phyloP scores from a whole-genome alignment of 139 green algal species.

The Chlamydomonas sphaeroides region DNA sequence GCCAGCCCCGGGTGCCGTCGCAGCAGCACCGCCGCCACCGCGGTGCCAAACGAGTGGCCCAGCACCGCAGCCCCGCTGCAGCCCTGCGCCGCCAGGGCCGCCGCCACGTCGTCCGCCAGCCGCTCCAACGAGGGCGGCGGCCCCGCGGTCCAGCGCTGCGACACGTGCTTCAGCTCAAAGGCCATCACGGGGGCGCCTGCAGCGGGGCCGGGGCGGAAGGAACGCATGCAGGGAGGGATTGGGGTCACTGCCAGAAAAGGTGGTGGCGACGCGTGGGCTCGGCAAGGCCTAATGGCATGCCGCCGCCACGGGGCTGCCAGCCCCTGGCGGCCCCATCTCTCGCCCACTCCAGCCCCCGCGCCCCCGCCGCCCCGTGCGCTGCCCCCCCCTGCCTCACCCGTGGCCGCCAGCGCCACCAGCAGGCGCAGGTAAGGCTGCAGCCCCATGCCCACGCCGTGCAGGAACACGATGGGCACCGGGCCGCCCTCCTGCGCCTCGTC shows the following conservation, averaged over 20 bases:
- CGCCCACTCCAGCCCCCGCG: too few relatives aligned
- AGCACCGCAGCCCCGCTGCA: constrained; percentile 16
- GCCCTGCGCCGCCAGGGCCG: constrained; percentile 4
- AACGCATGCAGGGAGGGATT: too few relatives aligned
- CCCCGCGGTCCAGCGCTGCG: constrained; percentile 49
- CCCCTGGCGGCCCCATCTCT: too few relatives aligned
- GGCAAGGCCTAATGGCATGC: too few relatives aligned
- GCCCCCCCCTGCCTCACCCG: constrained; percentile 37
- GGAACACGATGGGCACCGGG: constrained; percentile 45
- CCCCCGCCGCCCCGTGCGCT: too few relatives aligned
- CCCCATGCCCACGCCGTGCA: constrained; percentile 56
- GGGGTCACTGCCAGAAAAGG: too few relatives aligned
- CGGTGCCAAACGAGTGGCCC: constrained; percentile 42
- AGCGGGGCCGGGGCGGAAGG: too few relatives aligned
- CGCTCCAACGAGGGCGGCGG: constrained; percentile 32
- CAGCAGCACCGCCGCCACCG: constrained; percentile 40
- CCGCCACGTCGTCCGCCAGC: constrained; percentile 26
- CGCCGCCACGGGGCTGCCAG: too few relatives aligned
- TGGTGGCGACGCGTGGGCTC: too few relatives aligned
- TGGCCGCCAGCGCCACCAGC: constrained; percentile 54
- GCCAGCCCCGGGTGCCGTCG: background rate
- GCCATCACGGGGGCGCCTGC: constrained; percentile 54
- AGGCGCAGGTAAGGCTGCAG: constrained; percentile 56
- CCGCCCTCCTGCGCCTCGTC: background rate
- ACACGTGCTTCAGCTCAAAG: constrained; percentile 63